Evolutionary conservation across 768 basidiomycete genomes (phyloP), one percentile per base, ranked within the genome.

Genomic region (Leccinum longicurvipes): DNA sequence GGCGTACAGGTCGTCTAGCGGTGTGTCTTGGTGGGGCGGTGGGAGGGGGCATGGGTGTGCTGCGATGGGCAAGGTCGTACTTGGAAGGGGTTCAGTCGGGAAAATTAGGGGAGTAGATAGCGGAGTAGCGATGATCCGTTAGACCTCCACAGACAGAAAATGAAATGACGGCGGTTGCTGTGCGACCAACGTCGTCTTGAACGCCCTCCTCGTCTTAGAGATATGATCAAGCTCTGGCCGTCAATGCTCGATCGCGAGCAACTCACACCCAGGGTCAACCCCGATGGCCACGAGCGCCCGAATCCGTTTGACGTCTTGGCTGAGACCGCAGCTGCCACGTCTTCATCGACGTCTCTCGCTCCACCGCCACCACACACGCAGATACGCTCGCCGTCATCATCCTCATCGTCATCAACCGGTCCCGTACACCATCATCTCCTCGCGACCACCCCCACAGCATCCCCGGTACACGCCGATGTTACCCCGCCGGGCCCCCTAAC

Each of bases 191-290:
- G 49, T 41, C 46, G 44, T 3, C 50, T n/a, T 53, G 19, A 28
- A 57, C 21, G 28, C 28, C 64, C 11, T 54, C 59, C 1, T 32
- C 59, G 2, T 47, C 54, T 1, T 71, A 69, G 67, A 59, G 67
- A 71, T 53, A 87, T 89, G 84, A 76, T 90, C 61, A 86, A 83
- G 66, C 74, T 89, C 58, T 87, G 89, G 89, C 81, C 84, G 49
- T 67, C 66, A 53, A 69, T 71, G 59, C 69, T 68, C 51, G 85
- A 41, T 17, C 39, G 39, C 10, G 39, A 84, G 63, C 83, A 83
- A 64, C 75, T 81, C 50, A 91, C 87, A 0, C 86, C 88, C 34
- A 78, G 78, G 53, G 77, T 79, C 11, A 65, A 63, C 41, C 66
- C 73, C 53, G 72, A 75, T 60, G 72, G 76, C 60, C 72, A 62